Base-by-base conservation (phyloP, 352 stramenopile species). In the Phytopythium chamaehyphon region DNA sequence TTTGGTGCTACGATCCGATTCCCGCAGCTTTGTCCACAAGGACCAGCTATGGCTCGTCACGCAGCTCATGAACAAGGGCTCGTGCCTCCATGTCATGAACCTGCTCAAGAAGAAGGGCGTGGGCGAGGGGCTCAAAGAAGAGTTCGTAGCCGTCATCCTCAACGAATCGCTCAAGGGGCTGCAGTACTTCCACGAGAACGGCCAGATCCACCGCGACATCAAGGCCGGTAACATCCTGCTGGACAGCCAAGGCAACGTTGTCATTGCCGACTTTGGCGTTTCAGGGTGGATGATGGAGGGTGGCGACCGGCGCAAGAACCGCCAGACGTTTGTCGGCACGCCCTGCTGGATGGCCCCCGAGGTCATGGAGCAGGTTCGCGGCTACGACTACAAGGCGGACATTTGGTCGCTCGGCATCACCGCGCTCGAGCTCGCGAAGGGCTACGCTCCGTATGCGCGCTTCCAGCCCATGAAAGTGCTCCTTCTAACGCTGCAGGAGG, bases 321-420 rank as follows among this genome's bases (percentile, higher is more conserved):
- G 95, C 64, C 62, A 98, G 64, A 99, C 97, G 0, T 99, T 99
- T 71, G 97, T 99, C 6, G 97, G 97, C 16, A 99, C 97, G 26
- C 96, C 96, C 5, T 98, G 92, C 71, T 98, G 92, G 92, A 98
- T 98, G 92, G 93, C 90, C n/a, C 83, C 85, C 1, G 83, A 96
- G 61, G 88, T 96, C 28, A 96, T 97, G 87, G 87, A 97, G 67
- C 86, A 96, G 51, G 81, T 91, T 40, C 83, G 78, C 54, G 85
- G 85, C 24, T 95, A 95, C 64, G 85, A 95, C 70, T 98, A 98
- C 66, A 98, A 98, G 70, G 97, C 96, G 16, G 97, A 99, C 71
- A 98, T 99, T 62, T 99, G 97, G 97, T 98, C 90, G 67, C 87
- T 99, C 19, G 97, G 97, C 14, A 99, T 99, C 67, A 99, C 97